phyloP scores from a whole-genome alignment of 805 yeast genomes.

The Dipodascus geniculatus region DNA sequence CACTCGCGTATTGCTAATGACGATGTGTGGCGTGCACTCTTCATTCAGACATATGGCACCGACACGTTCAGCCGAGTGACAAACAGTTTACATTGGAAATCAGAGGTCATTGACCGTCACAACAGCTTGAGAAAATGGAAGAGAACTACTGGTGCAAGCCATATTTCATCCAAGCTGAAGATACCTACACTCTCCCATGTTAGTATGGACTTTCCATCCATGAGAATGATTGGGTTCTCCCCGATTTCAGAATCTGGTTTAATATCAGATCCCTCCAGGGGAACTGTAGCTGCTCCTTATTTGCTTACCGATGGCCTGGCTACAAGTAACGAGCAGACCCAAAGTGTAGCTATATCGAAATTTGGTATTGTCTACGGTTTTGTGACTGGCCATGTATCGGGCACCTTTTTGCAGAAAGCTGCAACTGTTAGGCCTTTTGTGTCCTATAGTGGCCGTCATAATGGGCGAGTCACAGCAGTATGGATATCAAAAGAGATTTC shows the following conservation, averaged over 20 bases:
- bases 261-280: slow-evolving; percentile 21
- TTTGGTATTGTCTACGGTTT: slow-evolving; percentile 22
- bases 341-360: slow-evolving; percentile 18
- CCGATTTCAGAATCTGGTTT: slow-evolving; percentile 16
- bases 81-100: slow-evolving; percentile 20
- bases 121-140: slow-evolving; percentile 20
- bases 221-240: slow-evolving; percentile 18
- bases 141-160: slow-evolving; percentile 13
- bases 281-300: slow-evolving; percentile 18
- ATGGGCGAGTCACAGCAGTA: slow-evolving; percentile 15
- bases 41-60: slow-evolving; percentile 16
- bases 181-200: slow-evolving; percentile 15
- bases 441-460: slow-evolving; percentile 15
- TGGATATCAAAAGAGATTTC: slow-evolving; percentile 22
- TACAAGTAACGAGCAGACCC: slow-evolving; percentile 8
- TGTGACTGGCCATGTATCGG: slow-evolving; percentile 16
- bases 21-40: slow-evolving; percentile 20
- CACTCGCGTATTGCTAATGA: slow-evolving; percentile 18
- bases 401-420: slow-evolving; percentile 16
- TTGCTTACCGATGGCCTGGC: slow-evolving; percentile 15
- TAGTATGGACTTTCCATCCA: slow-evolving; percentile 16
- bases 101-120: slow-evolving; percentile 19
- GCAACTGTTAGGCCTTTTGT: slow-evolving; percentile 18
- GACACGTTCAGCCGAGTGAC: slow-evolving; percentile 16
- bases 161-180: slow-evolving; percentile 17